Evolutionary conservation across 139 green algal genomes (phyloP).

Genomic region (Closterium sp.): DNA sequence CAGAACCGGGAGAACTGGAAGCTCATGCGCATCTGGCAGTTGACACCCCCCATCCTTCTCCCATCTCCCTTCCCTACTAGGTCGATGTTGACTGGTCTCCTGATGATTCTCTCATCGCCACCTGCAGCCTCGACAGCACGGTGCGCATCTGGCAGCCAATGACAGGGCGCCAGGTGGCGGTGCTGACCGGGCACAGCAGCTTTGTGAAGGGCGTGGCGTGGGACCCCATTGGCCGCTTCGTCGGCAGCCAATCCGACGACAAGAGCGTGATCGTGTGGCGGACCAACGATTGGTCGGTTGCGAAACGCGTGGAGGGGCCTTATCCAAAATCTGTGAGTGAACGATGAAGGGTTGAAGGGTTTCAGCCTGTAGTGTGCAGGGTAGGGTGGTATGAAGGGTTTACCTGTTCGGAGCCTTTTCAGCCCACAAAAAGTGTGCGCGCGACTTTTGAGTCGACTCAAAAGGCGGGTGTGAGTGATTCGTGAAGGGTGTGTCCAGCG

Average conservation of each 20-base stretch:
- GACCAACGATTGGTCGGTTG: slow-evolving; percentile 65
- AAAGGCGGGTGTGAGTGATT: no score
- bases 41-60: no score
- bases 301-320: slow-evolving; percentile 54
- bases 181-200: slow-evolving; percentile 65
- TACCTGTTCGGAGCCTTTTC: background rate
- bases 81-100: slow-evolving; percentile 80
- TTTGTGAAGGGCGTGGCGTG: slow-evolving; percentile 94
- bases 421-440: background rate
- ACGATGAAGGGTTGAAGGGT: background rate
- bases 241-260: slow-evolving; percentile 80
- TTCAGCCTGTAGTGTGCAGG: slow-evolving; percentile 88
- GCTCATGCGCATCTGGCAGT: no score
- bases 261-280: slow-evolving; percentile 81
- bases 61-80: slow-evolving; percentile 3
- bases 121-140: slow-evolving; percentile 78
- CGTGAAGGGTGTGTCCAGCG: slow-evolving; percentile 71
- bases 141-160: slow-evolving; percentile 67
- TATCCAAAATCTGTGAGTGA: slow-evolving; percentile 52
- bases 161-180: slow-evolving; percentile 24
- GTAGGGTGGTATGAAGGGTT: no score
- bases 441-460: slow-evolving; percentile 77
- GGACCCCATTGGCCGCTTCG: slow-evolving; percentile 88
- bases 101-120: slow-evolving; percentile 73
- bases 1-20: no score